Conservation (phyloP, 2,329 filamentous ascomycete species). For the Plectosphaerella plurivora region DNA sequence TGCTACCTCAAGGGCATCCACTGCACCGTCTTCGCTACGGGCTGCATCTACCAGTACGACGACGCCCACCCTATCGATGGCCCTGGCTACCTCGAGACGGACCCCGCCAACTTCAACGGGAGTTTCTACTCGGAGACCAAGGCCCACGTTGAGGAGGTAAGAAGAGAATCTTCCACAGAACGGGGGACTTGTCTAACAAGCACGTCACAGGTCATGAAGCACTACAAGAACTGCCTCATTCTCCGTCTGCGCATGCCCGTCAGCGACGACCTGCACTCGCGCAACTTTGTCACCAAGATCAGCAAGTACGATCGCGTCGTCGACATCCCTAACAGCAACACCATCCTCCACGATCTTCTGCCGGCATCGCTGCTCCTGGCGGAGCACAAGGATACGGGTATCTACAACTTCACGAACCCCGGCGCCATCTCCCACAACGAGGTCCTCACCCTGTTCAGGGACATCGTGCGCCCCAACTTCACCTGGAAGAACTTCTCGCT, state of each 20-base stretch:
- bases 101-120: slow-evolving; percentile 59
- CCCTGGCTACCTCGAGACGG: slow-evolving; percentile 56
- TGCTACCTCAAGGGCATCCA: slow-evolving; percentile 57
- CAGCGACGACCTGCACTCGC: slow-evolving; percentile 60
- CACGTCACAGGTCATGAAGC: slow-evolving; percentile 48
- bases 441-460: slow-evolving; percentile 57
- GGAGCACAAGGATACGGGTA: slow-evolving; percentile 55
- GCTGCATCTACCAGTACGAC: slow-evolving; percentile 64
- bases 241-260: slow-evolving; percentile 67
- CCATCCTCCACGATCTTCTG: slow-evolving; percentile 60
- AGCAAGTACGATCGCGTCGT: slow-evolving; percentile 60
- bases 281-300: slow-evolving; percentile 69
- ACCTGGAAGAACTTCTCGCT: slow-evolving; percentile 63
- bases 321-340: slow-evolving; percentile 65
- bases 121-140: slow-evolving; percentile 68
- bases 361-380: slow-evolving; percentile 57
- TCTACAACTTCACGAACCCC: slow-evolving; percentile 69
- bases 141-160: slow-evolving; percentile 58
- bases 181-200: too few relatives aligned
- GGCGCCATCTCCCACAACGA: slow-evolving; percentile 69
- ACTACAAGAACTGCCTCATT: slow-evolving; percentile 58
- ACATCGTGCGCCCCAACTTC: slow-evolving; percentile 57
- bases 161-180: slow-evolving; percentile 6
- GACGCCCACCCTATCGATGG: slow-evolving; percentile 56
- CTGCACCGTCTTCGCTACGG: slow-evolving; percentile 62